Evolutionary conservation across 495 filamentous ascomycete genomes (phyloP).

Genomic region (Tuber umbilicatum): DNA sequence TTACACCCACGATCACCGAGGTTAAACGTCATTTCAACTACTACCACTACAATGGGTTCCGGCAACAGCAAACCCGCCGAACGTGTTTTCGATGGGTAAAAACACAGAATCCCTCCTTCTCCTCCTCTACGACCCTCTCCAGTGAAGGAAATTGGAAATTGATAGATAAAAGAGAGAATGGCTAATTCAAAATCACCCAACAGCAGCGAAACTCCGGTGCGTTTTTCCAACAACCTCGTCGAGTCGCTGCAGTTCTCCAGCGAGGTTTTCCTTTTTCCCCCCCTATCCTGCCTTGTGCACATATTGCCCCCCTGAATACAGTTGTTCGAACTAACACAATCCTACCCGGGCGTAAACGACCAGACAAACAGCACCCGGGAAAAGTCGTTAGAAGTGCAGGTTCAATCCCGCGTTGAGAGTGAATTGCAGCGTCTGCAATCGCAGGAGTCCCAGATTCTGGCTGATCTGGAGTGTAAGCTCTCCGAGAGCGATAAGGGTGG

Average conservation of each 20-base stretch:
- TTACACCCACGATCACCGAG: neutral
- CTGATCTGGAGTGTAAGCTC: slow-evolving; percentile 58
- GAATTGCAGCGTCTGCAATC: slow-evolving; percentile 72
- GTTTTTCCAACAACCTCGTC: slow-evolving; percentile 78
- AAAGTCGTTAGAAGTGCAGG: slow-evolving; percentile 74
- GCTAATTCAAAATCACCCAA: slow-evolving; percentile 3
- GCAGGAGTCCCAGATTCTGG: slow-evolving; percentile 53
- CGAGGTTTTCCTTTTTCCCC: slow-evolving; percentile 58
- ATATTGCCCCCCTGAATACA: neutral
- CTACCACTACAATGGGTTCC: slow-evolving; percentile 29
- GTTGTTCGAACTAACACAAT: slow-evolving; percentile 2
- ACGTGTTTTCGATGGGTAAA: slow-evolving; percentile 32
- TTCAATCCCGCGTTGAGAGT: slow-evolving; percentile 76
- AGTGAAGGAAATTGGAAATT: neutral
- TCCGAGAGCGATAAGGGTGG: slow-evolving; percentile 43
- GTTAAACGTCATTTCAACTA: slow-evolving; percentile 19
- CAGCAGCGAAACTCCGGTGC: slow-evolving; percentile 67
- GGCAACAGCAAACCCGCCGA: slow-evolving; percentile 33
- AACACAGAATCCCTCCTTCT: neutral
- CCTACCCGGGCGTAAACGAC: neutral
- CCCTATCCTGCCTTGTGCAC: slow-evolving; percentile 8
- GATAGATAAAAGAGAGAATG: neutral
- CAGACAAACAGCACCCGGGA: slow-evolving; percentile 82
- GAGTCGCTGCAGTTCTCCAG: slow-evolving; percentile 72
- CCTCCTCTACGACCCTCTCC: neutral